These are phyloP conservation scores for Thalassiosira livingstoniorum DNA, from an alignment of 352 stramenopile species.

Conservation along the genomic window DNA sequence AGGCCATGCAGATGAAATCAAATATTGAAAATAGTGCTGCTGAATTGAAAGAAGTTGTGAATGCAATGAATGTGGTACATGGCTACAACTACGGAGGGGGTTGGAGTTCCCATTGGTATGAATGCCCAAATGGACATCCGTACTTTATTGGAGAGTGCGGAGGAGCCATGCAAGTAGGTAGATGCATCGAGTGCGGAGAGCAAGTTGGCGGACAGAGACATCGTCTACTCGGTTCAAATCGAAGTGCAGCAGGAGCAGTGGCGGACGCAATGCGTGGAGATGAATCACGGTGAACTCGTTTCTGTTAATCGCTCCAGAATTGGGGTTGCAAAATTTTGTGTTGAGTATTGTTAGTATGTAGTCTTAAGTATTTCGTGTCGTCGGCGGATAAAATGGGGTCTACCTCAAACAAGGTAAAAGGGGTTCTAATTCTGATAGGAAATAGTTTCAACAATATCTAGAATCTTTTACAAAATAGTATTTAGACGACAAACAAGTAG, in stretches of 20 bases:
- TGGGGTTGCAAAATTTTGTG: too few relatives aligned
- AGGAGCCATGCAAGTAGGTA: constrained; percentile 83
- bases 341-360: too few relatives aligned
- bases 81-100: constrained; percentile 59
- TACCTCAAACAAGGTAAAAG: too few relatives aligned
- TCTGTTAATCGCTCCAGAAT: too few relatives aligned
- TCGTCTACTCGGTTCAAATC: constrained; percentile 32
- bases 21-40: constrained; percentile 18
- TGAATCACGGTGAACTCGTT: too few relatives aligned
- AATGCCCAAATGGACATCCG: constrained; percentile 88
- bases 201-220: constrained; percentile 83
- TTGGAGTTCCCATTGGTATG: constrained; percentile 80
- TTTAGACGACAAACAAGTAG: too few relatives aligned
- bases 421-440: too few relatives aligned
- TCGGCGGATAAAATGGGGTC: too few relatives aligned
- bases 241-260: constrained; percentile 4
- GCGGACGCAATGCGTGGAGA: not conserved
- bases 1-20: constrained; percentile 44
- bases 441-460: too few relatives aligned
- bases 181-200: constrained; percentile 86
- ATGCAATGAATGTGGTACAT: constrained; percentile 53
- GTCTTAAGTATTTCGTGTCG: too few relatives aligned
- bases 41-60: constrained; percentile 47
- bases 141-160: constrained; percentile 89
- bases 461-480: too few relatives aligned